Base-by-base conservation (phyloP, 306 rosid species). In the Glycyrrhiza uralensis region DNA sequence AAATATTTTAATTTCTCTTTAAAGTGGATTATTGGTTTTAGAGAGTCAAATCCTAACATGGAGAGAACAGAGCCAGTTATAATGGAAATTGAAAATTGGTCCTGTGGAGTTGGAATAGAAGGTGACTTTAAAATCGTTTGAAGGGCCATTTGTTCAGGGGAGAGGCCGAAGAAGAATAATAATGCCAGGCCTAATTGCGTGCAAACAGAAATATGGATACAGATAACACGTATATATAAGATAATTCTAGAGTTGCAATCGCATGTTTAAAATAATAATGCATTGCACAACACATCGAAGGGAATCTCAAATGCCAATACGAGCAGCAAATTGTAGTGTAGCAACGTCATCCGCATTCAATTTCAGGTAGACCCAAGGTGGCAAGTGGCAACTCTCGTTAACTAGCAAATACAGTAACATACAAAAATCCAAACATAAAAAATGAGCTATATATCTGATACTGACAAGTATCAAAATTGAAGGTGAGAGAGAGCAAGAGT, bases 261-360 rank as follows among this genome's bases (percentile, higher is more conserved):
- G 9, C 69, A 77, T 39, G 17, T 18, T 42, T 10, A 35, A 18
- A 51, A 20, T 22, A 32, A 29, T 8, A 57, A n/a, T n/a, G n/a
- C n/a, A n/a, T n/a, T n/a, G n/a, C 2, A 61, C 20, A 12, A 44
- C 55, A 56, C 78, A 66, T 66, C 30, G 8, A 61, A 64, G 12
- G 30, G 83, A 79, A 79, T 84, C 84, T 74, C 22, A 69, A 56
- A 81, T 47, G 82, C 44, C 68, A 78, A 59, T 50, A 60, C n/a
- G 52, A 75, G 81, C 32, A 57, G 69, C 76, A 72, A 77, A 76
- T 28, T 15, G 44, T 62, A 39, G 74, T 46, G 66, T 32, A 61
- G 56, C 75, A 30, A 66, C 88, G 84, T 82, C 85, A 84, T 63
- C 65, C 57, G 39, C 85, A 28, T 77, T 78, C 77, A 36, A 72